These are phyloP conservation scores for Leptosphaerulina australis DNA, from an alignment of 2,329 filamentous ascomycete genomes.

Conservation along the genomic window DNA sequence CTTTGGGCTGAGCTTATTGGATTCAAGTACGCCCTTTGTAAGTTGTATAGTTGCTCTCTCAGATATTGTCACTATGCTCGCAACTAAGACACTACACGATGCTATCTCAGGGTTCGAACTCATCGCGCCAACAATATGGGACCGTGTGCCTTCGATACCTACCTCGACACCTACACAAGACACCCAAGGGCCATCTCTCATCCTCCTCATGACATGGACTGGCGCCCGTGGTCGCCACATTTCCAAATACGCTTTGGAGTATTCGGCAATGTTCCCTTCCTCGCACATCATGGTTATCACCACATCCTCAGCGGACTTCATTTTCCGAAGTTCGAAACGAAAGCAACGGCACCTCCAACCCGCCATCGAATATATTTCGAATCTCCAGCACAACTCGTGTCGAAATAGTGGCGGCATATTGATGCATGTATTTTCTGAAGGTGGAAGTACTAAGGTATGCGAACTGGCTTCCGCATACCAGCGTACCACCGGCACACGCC, in stretches of 20 bases:
- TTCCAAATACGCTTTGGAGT: slow-evolving; percentile 32
- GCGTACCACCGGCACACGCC: slow-evolving; percentile 17
- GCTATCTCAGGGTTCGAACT: slow-evolving; percentile 11
- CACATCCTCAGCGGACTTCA: slow-evolving; percentile 33
- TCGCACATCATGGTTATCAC: slow-evolving; percentile 36
- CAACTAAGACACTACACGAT: slow-evolving; percentile 1
- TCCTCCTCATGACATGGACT: slow-evolving; percentile 39
- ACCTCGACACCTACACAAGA: slow-evolving; percentile 10
- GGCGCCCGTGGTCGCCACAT: slow-evolving; percentile 34
- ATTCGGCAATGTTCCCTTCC: slow-evolving; percentile 32
- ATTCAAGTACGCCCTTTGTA: background rate
- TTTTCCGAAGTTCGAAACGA: slow-evolving; percentile 26
- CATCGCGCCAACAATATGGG: slow-evolving; percentile 17
- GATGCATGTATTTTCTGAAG: slow-evolving; percentile 40
- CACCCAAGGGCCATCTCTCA: slow-evolving; percentile 23
- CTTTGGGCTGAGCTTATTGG: background rate
- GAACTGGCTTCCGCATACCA: slow-evolving; percentile 33
- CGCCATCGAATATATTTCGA: slow-evolving; percentile 27
- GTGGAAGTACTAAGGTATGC: slow-evolving; percentile 37
- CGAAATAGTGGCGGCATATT: slow-evolving; percentile 20
- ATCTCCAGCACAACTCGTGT: slow-evolving; percentile 12
- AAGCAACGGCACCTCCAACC: slow-evolving; percentile 30
- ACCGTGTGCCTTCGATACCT: slow-evolving; percentile 12
- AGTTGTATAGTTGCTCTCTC: background rate
- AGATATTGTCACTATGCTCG: background rate